Conservation (phyloP, 2,329 filamentous ascomycete genomes). For the Colletotrichum sp. region DNA sequence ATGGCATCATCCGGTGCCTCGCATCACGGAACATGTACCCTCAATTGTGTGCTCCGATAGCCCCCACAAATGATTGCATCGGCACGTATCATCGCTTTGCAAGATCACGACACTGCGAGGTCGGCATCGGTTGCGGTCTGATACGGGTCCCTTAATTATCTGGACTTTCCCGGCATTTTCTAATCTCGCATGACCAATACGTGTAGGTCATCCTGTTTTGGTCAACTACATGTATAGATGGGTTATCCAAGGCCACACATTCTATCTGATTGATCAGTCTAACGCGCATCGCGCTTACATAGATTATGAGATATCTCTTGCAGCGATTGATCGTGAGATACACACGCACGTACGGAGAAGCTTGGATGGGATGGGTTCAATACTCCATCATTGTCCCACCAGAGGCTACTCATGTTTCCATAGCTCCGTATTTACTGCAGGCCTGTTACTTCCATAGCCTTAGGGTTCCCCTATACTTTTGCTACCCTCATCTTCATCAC, state of each 20-base stretch:
- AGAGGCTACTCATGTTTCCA: no score
- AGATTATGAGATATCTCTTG: no score
- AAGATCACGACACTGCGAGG: not conserved
- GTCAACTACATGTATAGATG: no score
- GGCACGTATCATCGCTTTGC: not conserved
- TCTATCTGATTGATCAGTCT: not conserved
- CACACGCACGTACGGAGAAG: no score
- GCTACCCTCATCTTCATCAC: not conserved
- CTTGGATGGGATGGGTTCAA: no score
- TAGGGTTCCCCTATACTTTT: not conserved
- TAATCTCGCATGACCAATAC: fast-evolving
- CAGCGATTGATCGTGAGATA: no score
- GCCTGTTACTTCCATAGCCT: no score
- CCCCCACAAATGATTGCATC: not conserved
- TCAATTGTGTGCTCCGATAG: not conserved
- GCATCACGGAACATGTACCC: not conserved
- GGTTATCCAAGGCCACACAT: no score
- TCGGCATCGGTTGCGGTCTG: not conserved
- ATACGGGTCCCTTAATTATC: not conserved
- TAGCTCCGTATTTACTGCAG: no score
- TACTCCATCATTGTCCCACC: fast-evolving
- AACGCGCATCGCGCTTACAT: not conserved
- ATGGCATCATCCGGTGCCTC: not conserved
- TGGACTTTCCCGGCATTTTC: fast-evolving
- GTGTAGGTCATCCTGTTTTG: not conserved